Evolutionary conservation across 169 alveolate species (phyloP), one percentile per base, ranked within the genome.

Genomic region (Plasmodium sp.): DNA sequence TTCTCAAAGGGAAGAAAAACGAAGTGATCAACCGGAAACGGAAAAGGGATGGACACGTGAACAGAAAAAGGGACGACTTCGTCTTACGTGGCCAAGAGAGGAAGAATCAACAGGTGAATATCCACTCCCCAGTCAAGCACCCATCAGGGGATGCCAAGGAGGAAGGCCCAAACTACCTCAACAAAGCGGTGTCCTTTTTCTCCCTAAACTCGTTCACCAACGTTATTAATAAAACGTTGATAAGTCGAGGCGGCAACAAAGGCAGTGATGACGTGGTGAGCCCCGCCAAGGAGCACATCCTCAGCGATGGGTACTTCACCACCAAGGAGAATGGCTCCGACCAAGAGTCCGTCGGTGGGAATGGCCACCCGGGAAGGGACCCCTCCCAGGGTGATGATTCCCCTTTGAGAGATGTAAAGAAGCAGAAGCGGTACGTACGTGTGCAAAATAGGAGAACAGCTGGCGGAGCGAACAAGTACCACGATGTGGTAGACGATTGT

Each of bases 301-400:
- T 22, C 36, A 90, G 90, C 82, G 94, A 90, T 79, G 94, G 83
- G 16, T 90, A 90, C 82, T 90, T 58, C 39, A 90, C 94, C 33
- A 62, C 91, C 14, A 62, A 43, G n/a, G 94, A 90, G 34, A 90
- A 80, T 10, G 10, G 14, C 22, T 41, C 83, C 18, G 90, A 90
- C 4, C 22, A 14, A 12, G 83, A 90, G 43, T 31, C 12, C 83
- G 14, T 27, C 22, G 22, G 27, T 41, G 41, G 54, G 16, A 56
- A 9, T 7, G n/a, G 18, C 82, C n/a, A 33, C 33, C 31, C 5
- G 48, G 83, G 48, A 31, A 56, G 27, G 51, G 73, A 80, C 34
- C 12, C 14, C n/a, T 0, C 39, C 7, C 0, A 67, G 14, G 14
- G 41, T 67, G 77, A 6, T 67, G 27, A 67, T 10, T 22, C 31